Base-by-base conservation (phyloP, 371 early-diverging fungal genomes). In the Blakeslea trispora region DNA sequence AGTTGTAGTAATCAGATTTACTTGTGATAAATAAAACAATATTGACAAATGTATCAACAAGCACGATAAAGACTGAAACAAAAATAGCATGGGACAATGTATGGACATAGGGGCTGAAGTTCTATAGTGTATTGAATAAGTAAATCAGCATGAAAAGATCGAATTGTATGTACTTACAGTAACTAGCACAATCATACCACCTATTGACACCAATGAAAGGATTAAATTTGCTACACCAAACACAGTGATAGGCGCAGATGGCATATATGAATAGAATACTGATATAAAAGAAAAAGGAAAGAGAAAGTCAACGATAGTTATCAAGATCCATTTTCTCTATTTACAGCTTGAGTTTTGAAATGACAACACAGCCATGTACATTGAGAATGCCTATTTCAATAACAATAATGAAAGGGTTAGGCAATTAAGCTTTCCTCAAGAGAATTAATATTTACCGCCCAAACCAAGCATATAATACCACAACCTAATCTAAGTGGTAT, bases 311-410 rank as follows among this genome's bases (percentile, higher is more conserved):
- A 28, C 7, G 5, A 28, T 28, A 28, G 3, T 28, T 28, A 28
- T 17, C 17, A n/a, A n/a, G n/a, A n/a, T n/a, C n/a, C n/a, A 37
- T 32, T 19, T 11, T 40, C 11, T 18, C 23, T 19, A 48, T 57
- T 54, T 68, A 71, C 72, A 53, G 17, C 65, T 71, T 48, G 47
- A 44, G 41, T 52, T 61, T 50, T 64, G 68, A 34, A 71, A 71
- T 21, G 68, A 68, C 22, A 71, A 41, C 11, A 68, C 57, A 21
- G 72, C 68, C 44, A 71, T 50, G 47, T 71, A 71, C 61, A 68
- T 59, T 41, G 68, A 64, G 22, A 71, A 48, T 9, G 53, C 65
- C 72, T 71, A 46, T 28, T 28, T 28, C 34, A 22, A 22, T n/a
- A 37, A 54, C 8, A 35, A 39, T 5, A 11, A 10, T 8, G 3